phyloP scores from a whole-genome alignment of 2,329 filamentous ascomycete species.

The Fusarium buxicola region DNA sequence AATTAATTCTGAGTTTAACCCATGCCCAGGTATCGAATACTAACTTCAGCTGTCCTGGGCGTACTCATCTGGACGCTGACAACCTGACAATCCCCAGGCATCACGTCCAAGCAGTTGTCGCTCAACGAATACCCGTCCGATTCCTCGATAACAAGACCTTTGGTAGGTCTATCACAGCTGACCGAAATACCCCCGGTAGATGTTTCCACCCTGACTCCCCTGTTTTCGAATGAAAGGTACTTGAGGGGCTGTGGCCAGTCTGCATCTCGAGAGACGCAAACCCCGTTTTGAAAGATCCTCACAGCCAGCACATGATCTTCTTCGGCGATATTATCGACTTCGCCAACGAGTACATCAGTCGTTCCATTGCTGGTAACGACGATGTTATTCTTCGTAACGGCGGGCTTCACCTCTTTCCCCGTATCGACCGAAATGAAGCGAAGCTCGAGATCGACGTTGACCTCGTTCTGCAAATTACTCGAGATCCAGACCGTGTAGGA shows the following conservation, averaged over 20 bases:
- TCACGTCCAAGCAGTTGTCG: constrained; percentile 69
- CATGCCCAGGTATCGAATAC: no score
- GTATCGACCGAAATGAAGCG: constrained; percentile 57
- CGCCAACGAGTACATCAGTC: constrained; percentile 50
- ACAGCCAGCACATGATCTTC: constrained; percentile 62
- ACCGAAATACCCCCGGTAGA: constrained; percentile 37
- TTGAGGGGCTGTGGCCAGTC: constrained; percentile 74
- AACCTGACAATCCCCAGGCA: constrained; percentile 56
- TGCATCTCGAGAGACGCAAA: constrained; percentile 59
- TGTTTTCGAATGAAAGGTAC: constrained; percentile 63
- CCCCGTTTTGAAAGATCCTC: constrained; percentile 52
- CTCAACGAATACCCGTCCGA: constrained; percentile 58
- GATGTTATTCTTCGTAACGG: constrained; percentile 40
- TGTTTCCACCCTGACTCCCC: constrained; percentile 52
- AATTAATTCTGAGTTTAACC: no score
- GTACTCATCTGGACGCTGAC: no score
- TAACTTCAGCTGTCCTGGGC: no score
- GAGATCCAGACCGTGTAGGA: no score
- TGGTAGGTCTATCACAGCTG: constrained; percentile 61
- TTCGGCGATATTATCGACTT: constrained; percentile 52
- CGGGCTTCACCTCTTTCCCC: constrained; percentile 50
- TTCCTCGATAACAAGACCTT: constrained; percentile 67
- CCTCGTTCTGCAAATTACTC: constrained; percentile 37
- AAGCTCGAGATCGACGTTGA: constrained; percentile 47
- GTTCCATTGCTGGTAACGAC: constrained; percentile 52